Percentiles rank a stretch among this genome's conserved stretches.
Conservation (phyloP, 2,329 filamentous ascomycete genomes). For the Aspergillus ustus region DNA sequence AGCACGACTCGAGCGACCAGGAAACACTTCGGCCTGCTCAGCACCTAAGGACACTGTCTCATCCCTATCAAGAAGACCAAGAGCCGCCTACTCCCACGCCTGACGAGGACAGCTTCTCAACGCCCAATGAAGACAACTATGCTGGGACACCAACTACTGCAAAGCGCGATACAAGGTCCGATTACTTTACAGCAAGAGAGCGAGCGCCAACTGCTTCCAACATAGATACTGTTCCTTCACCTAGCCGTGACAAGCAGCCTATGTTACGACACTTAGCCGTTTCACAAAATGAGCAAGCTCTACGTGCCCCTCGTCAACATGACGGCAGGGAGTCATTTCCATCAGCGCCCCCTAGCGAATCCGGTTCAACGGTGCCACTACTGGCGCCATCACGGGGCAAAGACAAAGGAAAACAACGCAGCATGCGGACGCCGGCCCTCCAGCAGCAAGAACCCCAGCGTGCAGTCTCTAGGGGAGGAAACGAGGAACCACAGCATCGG, state of each 20-base stretch:
- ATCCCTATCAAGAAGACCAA: slow-evolving; percentile 27
- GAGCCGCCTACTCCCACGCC: slow-evolving; percentile 13
- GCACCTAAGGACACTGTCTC: slow-evolving; percentile 29
- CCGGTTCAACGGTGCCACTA: slow-evolving; percentile 41
- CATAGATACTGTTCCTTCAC: slow-evolving; percentile 22
- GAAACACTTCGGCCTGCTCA: slow-evolving; percentile 1
- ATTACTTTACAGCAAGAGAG: slow-evolving; percentile 40
- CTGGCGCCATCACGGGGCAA: slow-evolving; percentile 30
- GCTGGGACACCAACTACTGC: slow-evolving; percentile 15
- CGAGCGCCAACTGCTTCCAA: slow-evolving; percentile 22
- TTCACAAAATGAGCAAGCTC: slow-evolving; percentile 20
- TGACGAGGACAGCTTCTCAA: slow-evolving; percentile 8
- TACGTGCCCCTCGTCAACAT: slow-evolving; percentile 24
- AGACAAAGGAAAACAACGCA: slow-evolving; percentile 26
- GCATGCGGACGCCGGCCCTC: slow-evolving; percentile 28
- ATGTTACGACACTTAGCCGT: slow-evolving; percentile 10
- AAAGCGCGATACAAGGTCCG: slow-evolving; percentile 29
- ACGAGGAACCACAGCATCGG: slow-evolving; percentile 21
- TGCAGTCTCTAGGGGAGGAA: slow-evolving; percentile 27
- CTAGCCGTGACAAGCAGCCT: slow-evolving; percentile 12
- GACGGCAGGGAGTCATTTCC: slow-evolving; percentile 28
- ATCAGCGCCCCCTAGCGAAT: slow-evolving; percentile 34
- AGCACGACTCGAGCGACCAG: slow-evolving; percentile 16
- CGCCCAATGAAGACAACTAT: slow-evolving; percentile 10
- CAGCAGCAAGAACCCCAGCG: slow-evolving; percentile 41